A percentile compares a stretch with the other conserved stretches of the same genome.
These are phyloP conservation scores for Chaetothyriales sp. DNA, from an alignment of 2,329 filamentous ascomycete species.

Conservation along the genomic window DNA sequence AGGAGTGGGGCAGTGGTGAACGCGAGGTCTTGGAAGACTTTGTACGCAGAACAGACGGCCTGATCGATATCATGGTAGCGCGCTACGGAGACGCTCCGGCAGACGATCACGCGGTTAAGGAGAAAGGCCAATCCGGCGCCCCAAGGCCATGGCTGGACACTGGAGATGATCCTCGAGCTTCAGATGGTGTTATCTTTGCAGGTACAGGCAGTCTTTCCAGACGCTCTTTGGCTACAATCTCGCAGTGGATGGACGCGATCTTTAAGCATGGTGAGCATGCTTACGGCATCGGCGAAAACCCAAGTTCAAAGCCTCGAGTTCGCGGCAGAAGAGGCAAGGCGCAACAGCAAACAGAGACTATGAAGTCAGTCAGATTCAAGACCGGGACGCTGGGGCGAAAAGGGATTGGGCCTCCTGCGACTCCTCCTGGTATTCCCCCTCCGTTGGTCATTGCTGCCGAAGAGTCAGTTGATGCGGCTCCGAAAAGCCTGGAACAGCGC, in stretches of 20 bases:
- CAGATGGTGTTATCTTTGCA: constrained; percentile 77
- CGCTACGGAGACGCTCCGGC: constrained; percentile 55
- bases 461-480: constrained; percentile 12
- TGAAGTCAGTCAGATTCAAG: background rate
- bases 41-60: constrained; percentile 61
- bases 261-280: constrained; percentile 72
- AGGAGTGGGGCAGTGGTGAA: constrained; percentile 87
- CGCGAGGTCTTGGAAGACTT: constrained; percentile 87
- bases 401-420: background rate
- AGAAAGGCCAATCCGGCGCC: constrained; percentile 15
- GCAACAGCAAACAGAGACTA: constrained; percentile 1
- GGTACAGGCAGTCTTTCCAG: constrained; percentile 62
- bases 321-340: constrained; percentile 22
- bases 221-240: constrained; percentile 57
- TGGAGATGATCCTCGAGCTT: constrained; percentile 51
- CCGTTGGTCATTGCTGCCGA: constrained; percentile 26
- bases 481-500: constrained; percentile 4
- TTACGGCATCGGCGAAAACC: constrained; percentile 73
- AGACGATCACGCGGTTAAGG: constrained; percentile 3
- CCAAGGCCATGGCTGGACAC: constrained; percentile 58
- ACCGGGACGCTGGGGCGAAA: background rate
- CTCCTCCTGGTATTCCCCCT: constrained; percentile 25
- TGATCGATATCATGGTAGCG: constrained; percentile 78
- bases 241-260: constrained; percentile 77
- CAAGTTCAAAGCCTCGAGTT: constrained; percentile 48